Percentiles rank a stretch among this genome's conserved stretches.
Evolutionary conservation across 768 basidiomycete species (phyloP).

Genomic region (Mrakia blollopis): DNA sequence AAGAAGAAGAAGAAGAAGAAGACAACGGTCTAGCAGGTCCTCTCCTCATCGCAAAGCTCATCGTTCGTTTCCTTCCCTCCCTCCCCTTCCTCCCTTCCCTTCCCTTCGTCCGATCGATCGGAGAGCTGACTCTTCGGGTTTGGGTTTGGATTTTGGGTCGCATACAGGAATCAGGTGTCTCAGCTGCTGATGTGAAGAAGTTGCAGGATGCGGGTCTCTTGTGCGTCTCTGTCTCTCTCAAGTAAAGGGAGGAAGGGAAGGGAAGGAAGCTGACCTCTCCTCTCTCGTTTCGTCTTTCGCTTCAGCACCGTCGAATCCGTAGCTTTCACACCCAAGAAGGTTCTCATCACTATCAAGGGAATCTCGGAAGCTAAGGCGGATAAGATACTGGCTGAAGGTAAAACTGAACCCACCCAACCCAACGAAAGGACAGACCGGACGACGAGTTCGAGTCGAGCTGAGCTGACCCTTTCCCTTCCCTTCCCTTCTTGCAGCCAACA

Average conservation of each 20-base stretch:
- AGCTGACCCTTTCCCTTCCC: constrained; percentile 4
- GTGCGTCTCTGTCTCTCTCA: constrained; percentile 7
- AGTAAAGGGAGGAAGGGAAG: not conserved
- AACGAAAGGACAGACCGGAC: not conserved
- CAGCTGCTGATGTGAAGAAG: constrained; percentile 88
- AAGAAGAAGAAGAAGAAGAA: constrained; percentile 8
- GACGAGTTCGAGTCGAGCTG: not conserved
- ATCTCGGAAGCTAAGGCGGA: constrained; percentile 97
- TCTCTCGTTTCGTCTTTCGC: not conserved
- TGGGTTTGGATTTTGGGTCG: not conserved
- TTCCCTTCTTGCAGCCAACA: constrained; percentile 60
- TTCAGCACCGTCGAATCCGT: constrained; percentile 78
- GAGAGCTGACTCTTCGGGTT: not conserved
- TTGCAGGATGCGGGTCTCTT: constrained; percentile 83
- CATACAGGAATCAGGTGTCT: constrained; percentile 75
- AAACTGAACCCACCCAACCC: constrained; percentile 35
- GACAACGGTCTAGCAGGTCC: constrained; percentile 63
- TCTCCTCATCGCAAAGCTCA: constrained; percentile 68
- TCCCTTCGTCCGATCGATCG: not conserved
- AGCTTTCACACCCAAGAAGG: constrained; percentile 94
- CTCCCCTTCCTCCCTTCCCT: not conserved
- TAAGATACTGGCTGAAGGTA: constrained; percentile 88
- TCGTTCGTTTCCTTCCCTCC: constrained; percentile 38
- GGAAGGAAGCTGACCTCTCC: not conserved
- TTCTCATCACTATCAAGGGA: constrained; percentile 82